Evolutionary conservation across 768 basidiomycete genomes (phyloP).

Genomic region (Strobilomyces confusus): DNA sequence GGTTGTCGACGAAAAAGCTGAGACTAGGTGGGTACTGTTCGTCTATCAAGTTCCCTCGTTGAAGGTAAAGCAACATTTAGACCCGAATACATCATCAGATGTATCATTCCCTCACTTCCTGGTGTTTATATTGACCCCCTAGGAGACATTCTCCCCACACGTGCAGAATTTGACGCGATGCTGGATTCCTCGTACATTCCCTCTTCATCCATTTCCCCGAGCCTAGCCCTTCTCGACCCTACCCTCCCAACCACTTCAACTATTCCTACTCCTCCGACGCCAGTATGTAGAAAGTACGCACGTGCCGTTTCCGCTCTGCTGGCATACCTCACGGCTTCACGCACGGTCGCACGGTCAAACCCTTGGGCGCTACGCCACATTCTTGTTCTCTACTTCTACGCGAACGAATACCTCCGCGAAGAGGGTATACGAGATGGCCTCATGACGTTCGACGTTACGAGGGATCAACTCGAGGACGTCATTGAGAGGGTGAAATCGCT

Average conservation of each 20-base stretch:
- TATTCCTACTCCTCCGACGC: slow-evolving; percentile 11
- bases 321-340: slow-evolving; percentile 51
- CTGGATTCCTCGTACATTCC: slow-evolving; percentile 40
- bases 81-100: slow-evolving; percentile 43
- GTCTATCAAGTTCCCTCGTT: not conserved
- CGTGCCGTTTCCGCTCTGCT: slow-evolving; percentile 58
- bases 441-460: slow-evolving; percentile 31
- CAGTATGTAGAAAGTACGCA: slow-evolving; percentile 44
- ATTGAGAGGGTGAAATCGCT: slow-evolving; percentile 47
- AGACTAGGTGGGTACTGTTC: slow-evolving; percentile 28
- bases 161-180: slow-evolving; percentile 43
- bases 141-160: slow-evolving; percentile 50
- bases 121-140: slow-evolving; percentile 40
- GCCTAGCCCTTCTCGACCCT: slow-evolving; percentile 57
- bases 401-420: slow-evolving; percentile 55
- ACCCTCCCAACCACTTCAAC: slow-evolving; percentile 46
- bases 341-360: slow-evolving; percentile 54
- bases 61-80: slow-evolving; percentile 25
- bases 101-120: slow-evolving; percentile 33
- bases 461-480: slow-evolving; percentile 34
- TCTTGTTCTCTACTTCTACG: slow-evolving; percentile 56
- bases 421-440: slow-evolving; percentile 46
- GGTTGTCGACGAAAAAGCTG: slow-evolving; percentile 35
- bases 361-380: slow-evolving; percentile 71
- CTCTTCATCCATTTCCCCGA: slow-evolving; percentile 45